phyloP scores from a whole-genome alignment of 176 grass and related monocot species.

The Carex littledalei region DNA sequence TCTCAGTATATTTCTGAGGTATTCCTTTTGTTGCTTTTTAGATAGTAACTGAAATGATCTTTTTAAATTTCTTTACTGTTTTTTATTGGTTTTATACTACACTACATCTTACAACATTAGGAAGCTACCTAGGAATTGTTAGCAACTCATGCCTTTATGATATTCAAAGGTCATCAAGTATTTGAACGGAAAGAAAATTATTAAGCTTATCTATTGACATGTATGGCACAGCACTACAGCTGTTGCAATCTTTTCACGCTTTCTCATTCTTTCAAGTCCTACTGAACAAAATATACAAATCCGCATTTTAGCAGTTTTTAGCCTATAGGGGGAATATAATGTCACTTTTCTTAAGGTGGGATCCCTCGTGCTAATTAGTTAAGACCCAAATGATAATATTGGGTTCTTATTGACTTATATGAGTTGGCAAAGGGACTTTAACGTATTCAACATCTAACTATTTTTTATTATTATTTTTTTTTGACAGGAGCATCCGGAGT shows the following conservation, averaged over 20 bases:
- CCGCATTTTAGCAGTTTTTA: no score
- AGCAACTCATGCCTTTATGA: background rate
- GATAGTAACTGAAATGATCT: background rate
- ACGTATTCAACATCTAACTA: background rate
- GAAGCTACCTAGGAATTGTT: background rate
- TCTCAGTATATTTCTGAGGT: conserved; percentile 66
- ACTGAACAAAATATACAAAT: no score
- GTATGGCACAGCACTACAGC: no score
- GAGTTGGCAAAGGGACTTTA: no score
- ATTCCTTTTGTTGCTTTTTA: background rate
- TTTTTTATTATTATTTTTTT: background rate
- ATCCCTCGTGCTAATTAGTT: no score
- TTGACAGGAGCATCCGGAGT: conserved; percentile 72
- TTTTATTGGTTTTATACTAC: background rate
- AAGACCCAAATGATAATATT: no score
- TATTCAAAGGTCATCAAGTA: background rate
- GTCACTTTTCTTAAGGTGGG: no score
- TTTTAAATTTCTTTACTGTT: background rate
- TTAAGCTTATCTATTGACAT: background rate
- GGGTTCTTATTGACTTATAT: no score
- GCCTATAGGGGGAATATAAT: no score
- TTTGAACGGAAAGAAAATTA: background rate
- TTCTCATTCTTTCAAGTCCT: no score
- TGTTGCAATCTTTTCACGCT: no score
- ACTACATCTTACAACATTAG: background rate